Conservation (phyloP, 2,329 filamentous ascomycete species). For the Hymenoscyphus salicellus region DNA sequence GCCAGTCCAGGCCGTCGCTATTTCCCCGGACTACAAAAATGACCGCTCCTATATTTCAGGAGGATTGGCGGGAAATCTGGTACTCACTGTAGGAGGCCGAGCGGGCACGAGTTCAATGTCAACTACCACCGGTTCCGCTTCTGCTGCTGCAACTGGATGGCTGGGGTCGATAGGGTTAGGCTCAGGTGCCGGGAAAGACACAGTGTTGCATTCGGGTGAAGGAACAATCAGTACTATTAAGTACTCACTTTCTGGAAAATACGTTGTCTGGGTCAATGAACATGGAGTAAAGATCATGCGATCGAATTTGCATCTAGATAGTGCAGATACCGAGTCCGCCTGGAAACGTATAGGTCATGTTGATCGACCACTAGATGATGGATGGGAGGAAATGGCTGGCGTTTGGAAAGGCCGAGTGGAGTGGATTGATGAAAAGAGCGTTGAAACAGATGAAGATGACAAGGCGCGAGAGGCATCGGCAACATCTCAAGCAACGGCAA, state of each 20-base stretch:
- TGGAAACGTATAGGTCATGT: slow-evolving; percentile 96
- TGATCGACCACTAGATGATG: slow-evolving; percentile 78
- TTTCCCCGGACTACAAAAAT: slow-evolving; percentile 92
- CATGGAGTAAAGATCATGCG: slow-evolving; percentile 98
- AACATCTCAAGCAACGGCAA: slow-evolving; percentile 47
- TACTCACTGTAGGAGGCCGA: slow-evolving; percentile 79
- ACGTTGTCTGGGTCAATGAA: slow-evolving; percentile 93
- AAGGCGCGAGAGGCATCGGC: slow-evolving; percentile 32
- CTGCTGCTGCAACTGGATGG: slow-evolving; percentile 85
- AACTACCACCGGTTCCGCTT: slow-evolving; percentile 78
- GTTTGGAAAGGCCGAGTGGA: slow-evolving; percentile 91
- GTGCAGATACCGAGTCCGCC: slow-evolving; percentile 71
- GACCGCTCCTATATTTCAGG: slow-evolving; percentile 89
- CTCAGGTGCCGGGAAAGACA: slow-evolving; percentile 76
- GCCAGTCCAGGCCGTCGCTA: slow-evolving; percentile 83
- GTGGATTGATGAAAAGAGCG: slow-evolving; percentile 82
- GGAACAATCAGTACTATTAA: slow-evolving; percentile 88
- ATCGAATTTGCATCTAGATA: slow-evolving; percentile 77
- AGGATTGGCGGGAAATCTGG: slow-evolving; percentile 80
- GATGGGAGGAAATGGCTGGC: slow-evolving; percentile 94
- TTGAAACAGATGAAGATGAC: slow-evolving; percentile 69
- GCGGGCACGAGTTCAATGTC: slow-evolving; percentile 77
- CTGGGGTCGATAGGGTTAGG: slow-evolving; percentile 83
- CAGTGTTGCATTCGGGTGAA: slow-evolving; percentile 84
- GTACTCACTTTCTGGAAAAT: slow-evolving; percentile 91